Evolutionary conservation across 1,284 basidiomycete species (phyloP).

Genomic region (Moniliophthora roreri): DNA sequence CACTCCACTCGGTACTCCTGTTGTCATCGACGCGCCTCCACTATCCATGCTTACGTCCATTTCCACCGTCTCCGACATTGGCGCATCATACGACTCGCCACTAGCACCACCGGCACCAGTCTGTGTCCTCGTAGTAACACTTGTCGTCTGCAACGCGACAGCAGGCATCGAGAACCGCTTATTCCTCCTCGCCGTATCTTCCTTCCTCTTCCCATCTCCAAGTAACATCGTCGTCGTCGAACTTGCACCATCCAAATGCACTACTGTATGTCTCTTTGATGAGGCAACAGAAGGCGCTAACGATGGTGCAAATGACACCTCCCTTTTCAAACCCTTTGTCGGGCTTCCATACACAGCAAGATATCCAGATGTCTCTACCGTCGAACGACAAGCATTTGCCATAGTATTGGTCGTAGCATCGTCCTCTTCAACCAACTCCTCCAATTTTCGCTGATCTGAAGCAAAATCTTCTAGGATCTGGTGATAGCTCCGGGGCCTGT

Average conservation of each 20-base stretch:
- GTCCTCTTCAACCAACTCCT: conserved; percentile 22
- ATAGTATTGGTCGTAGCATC: conserved; percentile 10
- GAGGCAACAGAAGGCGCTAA: conserved; percentile 16
- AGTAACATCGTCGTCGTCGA: conserved; percentile 6
- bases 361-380: too few species aligned
- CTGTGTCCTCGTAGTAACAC: conserved; percentile 62
- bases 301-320: conserved; percentile 14
- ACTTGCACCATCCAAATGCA: conserved; percentile 2
- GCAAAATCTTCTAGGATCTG: conserved; percentile 66
- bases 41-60: not conserved
- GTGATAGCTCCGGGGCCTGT: conserved; percentile 57
- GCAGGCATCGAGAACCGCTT: conserved; percentile 76
- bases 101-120: not conserved
- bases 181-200: conserved; percentile 59
- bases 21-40: conserved; percentile 14
- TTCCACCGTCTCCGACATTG: conserved; percentile 16
- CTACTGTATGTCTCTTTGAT: conserved; percentile 15
- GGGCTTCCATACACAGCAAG: too few species aligned
- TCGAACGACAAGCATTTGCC: conserved; percentile 6
- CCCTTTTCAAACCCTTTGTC: not conserved
- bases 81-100: not conserved
- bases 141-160: conserved; percentile 67
- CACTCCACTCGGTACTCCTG: not conserved
- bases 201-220: conserved; percentile 31
- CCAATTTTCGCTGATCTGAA: conserved; percentile 19